A percentile compares a stretch with the other conserved stretches of the same genome.
These are phyloP conservation scores for Coniochaeta prunicola DNA, from an alignment of 2,329 filamentous ascomycete species.

Conservation along the genomic window DNA sequence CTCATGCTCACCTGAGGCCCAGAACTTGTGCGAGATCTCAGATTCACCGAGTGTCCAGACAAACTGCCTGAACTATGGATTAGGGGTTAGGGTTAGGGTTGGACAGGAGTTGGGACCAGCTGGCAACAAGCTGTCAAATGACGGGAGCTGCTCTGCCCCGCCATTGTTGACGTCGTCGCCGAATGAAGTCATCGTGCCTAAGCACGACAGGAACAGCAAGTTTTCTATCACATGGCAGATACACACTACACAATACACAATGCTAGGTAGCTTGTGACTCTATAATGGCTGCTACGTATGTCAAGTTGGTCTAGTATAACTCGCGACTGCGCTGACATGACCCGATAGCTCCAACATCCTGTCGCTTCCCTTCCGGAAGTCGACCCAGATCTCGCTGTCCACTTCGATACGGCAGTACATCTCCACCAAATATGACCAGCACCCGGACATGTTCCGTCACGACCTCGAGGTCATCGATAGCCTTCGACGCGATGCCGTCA, in stretches of 20 bases:
- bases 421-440: constrained; percentile 96
- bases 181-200: background rate
- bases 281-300: background rate
- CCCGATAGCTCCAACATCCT: constrained; percentile 54
- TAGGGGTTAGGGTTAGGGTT: too few relatives aligned
- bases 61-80: too few relatives aligned
- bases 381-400: constrained; percentile 70
- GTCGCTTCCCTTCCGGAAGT: constrained; percentile 81
- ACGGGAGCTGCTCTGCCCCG: background rate
- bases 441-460: constrained; percentile 90
- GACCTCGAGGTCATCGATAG: constrained; percentile 81
- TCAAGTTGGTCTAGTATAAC: background rate
- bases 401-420: constrained; percentile 90
- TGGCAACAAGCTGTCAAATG: background rate
- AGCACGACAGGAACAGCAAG: background rate
- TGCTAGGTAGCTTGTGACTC: background rate
- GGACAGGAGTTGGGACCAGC: too few relatives aligned
- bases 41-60: too few relatives aligned
- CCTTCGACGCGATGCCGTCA: constrained; percentile 77
- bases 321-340: background rate
- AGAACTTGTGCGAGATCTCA: too few relatives aligned
- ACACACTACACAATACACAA: too few relatives aligned
- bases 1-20: too few relatives aligned
- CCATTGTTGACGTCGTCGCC: background rate
- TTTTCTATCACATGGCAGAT: background rate